Base-by-base conservation (phyloP, 2,329 filamentous ascomycete genomes). In the Exophiala spinifera region DNA sequence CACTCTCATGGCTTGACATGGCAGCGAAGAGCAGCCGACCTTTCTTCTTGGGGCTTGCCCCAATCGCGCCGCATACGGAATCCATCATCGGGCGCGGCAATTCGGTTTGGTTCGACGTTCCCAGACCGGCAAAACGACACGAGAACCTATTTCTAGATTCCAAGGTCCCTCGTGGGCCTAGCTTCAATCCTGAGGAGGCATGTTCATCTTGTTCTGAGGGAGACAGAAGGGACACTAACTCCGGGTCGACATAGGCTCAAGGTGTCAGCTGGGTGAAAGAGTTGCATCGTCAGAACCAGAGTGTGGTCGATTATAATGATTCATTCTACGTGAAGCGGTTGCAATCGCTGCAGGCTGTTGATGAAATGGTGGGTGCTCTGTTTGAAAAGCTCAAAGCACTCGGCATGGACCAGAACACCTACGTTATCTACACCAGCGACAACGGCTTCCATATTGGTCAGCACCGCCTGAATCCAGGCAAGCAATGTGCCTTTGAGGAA, bases 361-460 rank as follows among this genome's bases (percentile, higher is more conserved):
- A 81, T 56, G 69, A 75, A 1, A 77, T 82, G 0, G 79, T 82
- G 57, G 80, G 82, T 55, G 67, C 82, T 42, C 72, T 83, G 6
- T 74, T 76, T 17, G 61, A 63, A 0, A 59, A 80, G 0, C 61
- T 81, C 6, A 55, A 63, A 2, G 69, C 69, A 0, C 68, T 82
- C 13, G 70, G 65, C 3, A 59, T 76, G 11, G 62, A 79, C n/a
- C 72, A 80, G 2, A 76, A 80, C 49, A 80, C 81, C 0, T 82
- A 80, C n/a, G 70, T 87, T 1, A 74, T 88, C 8, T 83, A 82
- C 50, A 79, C 83, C 21, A 78, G 81, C 0, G 70, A 84, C 61
- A 85, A 85, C 51, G 81, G 82, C 0, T 84, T 77, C 60, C 82
- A 84, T 54, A 77, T 84, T 34, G 76, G 79, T 1, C 80, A 84